Base-by-base conservation (phyloP, 371 early-diverging fungal genomes). In the Thermomucor indicae-seudaticae region DNA sequence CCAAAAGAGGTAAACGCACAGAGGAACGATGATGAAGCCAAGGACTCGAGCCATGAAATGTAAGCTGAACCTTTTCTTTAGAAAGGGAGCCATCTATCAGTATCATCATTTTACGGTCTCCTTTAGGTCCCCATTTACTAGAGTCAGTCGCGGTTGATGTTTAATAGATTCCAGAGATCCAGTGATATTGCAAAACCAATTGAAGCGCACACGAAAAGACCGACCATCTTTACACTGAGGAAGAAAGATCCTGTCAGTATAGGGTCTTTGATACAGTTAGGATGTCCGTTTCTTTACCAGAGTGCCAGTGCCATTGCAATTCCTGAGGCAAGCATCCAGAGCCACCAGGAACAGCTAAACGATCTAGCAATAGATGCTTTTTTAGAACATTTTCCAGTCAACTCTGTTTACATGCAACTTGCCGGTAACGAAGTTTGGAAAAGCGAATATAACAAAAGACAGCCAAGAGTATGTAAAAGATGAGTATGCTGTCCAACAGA, bases 221-320 rank as follows among this genome's bases (percentile, higher is more conserved):
- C 96, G 2, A 95, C 96, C 84, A 93, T 84, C 64, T 96, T 95
- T 58, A 90, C 88, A 45, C 91, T 95, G n/a, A n/a, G n/a, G n/a
- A n/a, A n/a, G n/a, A n/a, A n/a, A n/a, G n/a, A n/a, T n/a, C n/a
- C n/a, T n/a, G n/a, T n/a, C n/a, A n/a, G n/a, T n/a, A n/a, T n/a
- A 84, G 56, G 12, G n/a, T 28, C 53, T 35, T 10, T 29, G 37
- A 38, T 37, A 43, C 4, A 55, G 14, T 30, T 25, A 22, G 32
- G n/a, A 1, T n/a, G 23, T 20, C n/a, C 27, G 29, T 25, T 50
- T 57, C 14, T 8, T 35, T 57, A 57, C 57, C 56, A 75, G 27
- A 66, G 62, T 7, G 75, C 75, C 45, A 73, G 60, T 20, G 81
- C 87, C 35, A 91, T 70, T 38, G 60, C 65, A 2, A 71, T 49